Base-by-base conservation (phyloP, 139 green algal species). In the Limnomonas spitsbergensis region DNA sequence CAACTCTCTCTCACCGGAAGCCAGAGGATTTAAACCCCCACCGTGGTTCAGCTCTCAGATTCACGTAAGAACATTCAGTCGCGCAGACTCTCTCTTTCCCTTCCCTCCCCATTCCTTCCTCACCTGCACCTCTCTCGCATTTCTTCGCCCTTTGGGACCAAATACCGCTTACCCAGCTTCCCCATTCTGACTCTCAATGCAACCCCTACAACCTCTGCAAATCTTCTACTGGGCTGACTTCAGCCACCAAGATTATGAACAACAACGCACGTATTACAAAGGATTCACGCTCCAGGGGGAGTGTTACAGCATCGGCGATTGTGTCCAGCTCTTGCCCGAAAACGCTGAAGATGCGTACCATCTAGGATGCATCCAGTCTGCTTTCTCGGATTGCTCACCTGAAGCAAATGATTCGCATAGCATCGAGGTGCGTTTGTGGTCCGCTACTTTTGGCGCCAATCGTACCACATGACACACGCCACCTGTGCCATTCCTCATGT, bases 251-350 rank as follows among this genome's bases (percentile, higher is more conserved):
- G 47, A 61, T 61, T 61, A 61, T 61, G 47, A 61, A 61, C 47
- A 61, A 20, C 61, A 69, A 6, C 53, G 53, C 35, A 53, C 38
- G 2, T 36, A 76, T 39, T 83, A 76, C n/a, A 32, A 47, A 14
- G 56, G 56, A n/a, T 83, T 83, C 72, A 75, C 31, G 39, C 54
- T 83, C 14, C 68, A 79, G 9, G 71, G 66, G 26, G 39, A 72
- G 0, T 31, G 52, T 14, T 83, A 79, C 9, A 40, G 35, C 32
- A 35, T 83, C 34, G 78, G 78, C 2, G 78, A 79, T 40, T 69
- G 7, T 35, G 78, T 66, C 2, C 47, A 42, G 20, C 78, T 83
- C 3, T 75, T 75, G 34, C 78, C 78, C 4, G 78, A 83, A 66
- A 35, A 70, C 20, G 53, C n/a, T 66, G 78, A 39, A 4, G 53